Evolutionary conservation across 139 green algal species (phyloP).

Genomic region (Zygnema circumcarinatum): DNA sequence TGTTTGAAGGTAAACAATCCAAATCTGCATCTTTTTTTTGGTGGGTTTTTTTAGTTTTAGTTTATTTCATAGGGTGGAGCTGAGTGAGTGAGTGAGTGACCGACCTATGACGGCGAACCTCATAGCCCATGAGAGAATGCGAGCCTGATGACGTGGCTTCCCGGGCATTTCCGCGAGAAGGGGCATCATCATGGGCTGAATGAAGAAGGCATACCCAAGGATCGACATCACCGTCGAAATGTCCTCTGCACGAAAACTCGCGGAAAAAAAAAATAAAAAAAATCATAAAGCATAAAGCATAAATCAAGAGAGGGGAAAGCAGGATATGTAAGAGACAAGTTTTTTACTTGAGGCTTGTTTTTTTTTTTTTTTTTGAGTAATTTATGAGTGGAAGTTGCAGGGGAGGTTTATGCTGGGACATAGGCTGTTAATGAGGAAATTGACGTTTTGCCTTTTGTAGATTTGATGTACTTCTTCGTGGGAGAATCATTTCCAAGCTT

Average conservation of each 20-base stretch:
- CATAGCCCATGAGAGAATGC: conserved; percentile 29
- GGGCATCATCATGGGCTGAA: conserved; percentile 45
- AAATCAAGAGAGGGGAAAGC: conserved; percentile 1
- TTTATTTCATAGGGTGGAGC: neutral
- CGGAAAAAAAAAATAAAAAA: conserved; percentile 3
- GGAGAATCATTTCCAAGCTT: neutral
- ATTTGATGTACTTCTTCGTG: neutral
- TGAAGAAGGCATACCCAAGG: conserved; percentile 42
- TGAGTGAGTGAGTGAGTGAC: conserved; percentile 4
- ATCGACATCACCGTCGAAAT: neutral
- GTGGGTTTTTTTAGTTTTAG: no score
- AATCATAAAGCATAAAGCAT: conserved; percentile 16
- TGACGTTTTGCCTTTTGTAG: neutral
- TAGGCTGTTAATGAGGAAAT: neutral
- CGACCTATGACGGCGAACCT: conserved; percentile 29
- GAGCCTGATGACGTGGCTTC: neutral
- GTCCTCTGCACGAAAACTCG: conserved; percentile 15
- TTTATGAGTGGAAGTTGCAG: no score
- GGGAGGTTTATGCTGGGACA: no score
- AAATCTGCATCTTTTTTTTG: no score
- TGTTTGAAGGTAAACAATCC: no score
- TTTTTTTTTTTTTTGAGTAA: no score
- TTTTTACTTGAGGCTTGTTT: no score
- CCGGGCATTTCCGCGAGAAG: conserved; percentile 33
- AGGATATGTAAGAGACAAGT: neutral